Evolutionary conservation across 352 stramenopile genomes (phyloP).

Genomic region (Phytophthora podocarpi): DNA sequence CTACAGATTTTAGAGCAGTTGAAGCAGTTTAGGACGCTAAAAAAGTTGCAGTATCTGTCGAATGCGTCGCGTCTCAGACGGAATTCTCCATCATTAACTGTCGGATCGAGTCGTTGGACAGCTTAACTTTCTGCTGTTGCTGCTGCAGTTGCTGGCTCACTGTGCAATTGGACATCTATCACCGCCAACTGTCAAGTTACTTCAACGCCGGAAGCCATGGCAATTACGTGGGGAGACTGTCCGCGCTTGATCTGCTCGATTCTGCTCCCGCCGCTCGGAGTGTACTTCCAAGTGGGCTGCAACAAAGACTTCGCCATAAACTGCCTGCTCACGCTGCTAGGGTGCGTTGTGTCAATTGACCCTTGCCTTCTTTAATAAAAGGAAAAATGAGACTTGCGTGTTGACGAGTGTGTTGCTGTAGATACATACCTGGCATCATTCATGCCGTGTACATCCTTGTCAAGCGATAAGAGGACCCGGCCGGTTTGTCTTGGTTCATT

Average conservation of each 20-base stretch:
- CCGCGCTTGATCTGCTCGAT: slow-evolving; percentile 53
- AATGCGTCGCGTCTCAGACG: slow-evolving; percentile 14
- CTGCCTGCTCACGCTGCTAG: slow-evolving; percentile 62
- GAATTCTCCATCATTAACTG: slow-evolving; percentile 15
- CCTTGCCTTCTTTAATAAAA: too few relatives aligned
- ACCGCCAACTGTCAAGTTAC: neutral
- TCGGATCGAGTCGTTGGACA: slow-evolving; percentile 21
- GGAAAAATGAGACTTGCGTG: too few relatives aligned
- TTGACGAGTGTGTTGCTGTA: too few relatives aligned
- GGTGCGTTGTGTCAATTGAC: too few relatives aligned
- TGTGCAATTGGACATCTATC: slow-evolving; percentile 17
- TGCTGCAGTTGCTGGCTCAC: neutral
- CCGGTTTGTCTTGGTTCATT: too few relatives aligned
- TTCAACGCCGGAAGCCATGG: slow-evolving; percentile 30
- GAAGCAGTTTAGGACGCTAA: slow-evolving; percentile 14
- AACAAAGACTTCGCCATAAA: slow-evolving; percentile 73
- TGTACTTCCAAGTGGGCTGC: slow-evolving; percentile 61
- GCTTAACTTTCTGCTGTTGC: neutral
- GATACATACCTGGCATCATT: slow-evolving; percentile 64
- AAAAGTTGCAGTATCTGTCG: neutral
- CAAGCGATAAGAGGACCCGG: too few relatives aligned
- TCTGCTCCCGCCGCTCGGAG: slow-evolving; percentile 53
- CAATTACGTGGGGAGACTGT: slow-evolving; percentile 57
- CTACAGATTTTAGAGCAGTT: slow-evolving; percentile 5
- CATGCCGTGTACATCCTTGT: slow-evolving; percentile 62